Evolutionary conservation across 2,329 filamentous ascomycete genomes (phyloP), one percentile per base, ranked within the genome.

Genomic region (Neofusicoccum umdonicola): DNA sequence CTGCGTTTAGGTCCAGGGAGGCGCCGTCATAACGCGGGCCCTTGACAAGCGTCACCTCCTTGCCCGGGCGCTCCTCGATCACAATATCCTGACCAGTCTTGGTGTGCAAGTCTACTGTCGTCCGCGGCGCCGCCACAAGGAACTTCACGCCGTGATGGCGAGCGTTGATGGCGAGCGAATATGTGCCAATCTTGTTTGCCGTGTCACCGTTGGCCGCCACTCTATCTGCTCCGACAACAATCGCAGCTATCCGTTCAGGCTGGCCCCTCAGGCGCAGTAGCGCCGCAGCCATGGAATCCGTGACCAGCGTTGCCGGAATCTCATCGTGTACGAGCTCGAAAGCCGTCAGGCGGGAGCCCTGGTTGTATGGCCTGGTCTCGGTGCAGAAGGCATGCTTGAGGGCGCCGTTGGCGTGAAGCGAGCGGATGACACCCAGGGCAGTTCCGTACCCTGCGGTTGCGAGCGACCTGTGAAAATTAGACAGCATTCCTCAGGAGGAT

Each of bases 361-460:
- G 95, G 81, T 99, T 99, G 80, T 99, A 99, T 0, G 95, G 95
- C 39, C 95, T 87, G 2, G 95, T 99, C 80, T 99, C 95, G 56
- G 94, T 97, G 82, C 94, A 99, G 81, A 92, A 99, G 44, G 93
- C 94, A 73, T 93, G 93, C 67, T 88, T 84, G 27, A 99, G 84
- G 6, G 86, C 82, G 4, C 84, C 82, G 64, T 83, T 83, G 12
- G 85, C 79, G 72, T 91, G 86, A 4, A 99, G 83, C 4, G 91
- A 92, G 65, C 95, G 91, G 70, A 99, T 93, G 58, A 99, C 95
- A 22, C 95, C 95, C 2, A 99, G 83, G 0, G 95, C 95, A 11
- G 95, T 99, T 60, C 95, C 95, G 74, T 98, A 96, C n/a, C 95
- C 95, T 15, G 95, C 96, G 1, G 95, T 99, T 31, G 95, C 95